Evolutionary conservation across 2,329 filamentous ascomycete species (phyloP).

Genomic region (Diplodia sapinea): DNA sequence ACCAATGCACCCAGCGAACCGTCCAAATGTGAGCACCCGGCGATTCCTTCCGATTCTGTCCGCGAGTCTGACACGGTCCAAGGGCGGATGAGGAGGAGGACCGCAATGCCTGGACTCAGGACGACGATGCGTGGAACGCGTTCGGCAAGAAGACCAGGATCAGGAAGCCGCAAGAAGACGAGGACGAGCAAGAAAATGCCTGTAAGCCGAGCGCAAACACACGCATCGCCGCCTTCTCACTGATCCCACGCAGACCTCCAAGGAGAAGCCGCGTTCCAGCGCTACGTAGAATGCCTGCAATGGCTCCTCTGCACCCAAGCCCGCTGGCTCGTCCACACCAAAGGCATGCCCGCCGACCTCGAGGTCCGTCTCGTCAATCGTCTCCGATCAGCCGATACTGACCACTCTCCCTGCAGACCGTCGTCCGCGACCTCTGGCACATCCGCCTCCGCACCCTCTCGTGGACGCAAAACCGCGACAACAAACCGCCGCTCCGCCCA

Average conservation of each 20-base stretch:
- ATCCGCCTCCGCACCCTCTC: slow-evolving; percentile 64
- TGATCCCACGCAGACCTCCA: slow-evolving; percentile 51
- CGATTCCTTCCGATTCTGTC: neutral
- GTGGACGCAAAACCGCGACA: slow-evolving; percentile 49
- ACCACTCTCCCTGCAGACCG: slow-evolving; percentile 41
- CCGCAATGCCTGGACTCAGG: neutral
- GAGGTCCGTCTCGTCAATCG: slow-evolving; percentile 58
- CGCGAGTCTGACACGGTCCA: neutral
- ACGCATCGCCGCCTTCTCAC: too few species aligned
- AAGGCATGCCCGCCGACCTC: slow-evolving; percentile 72
- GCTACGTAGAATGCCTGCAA: slow-evolving; percentile 86
- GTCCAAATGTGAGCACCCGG: neutral
- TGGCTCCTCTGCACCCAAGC: slow-evolving; percentile 83
- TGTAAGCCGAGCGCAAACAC: slow-evolving; percentile 53
- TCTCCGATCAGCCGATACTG: neutral
- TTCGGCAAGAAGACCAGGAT: slow-evolving; percentile 2
- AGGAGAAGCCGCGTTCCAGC: slow-evolving; percentile 72
- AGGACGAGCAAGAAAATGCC: slow-evolving; percentile 63
- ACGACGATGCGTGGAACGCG: slow-evolving; percentile 19
- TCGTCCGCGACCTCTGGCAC: slow-evolving; percentile 86
- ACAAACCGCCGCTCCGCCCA: slow-evolving; percentile 56
- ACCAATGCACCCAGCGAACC: neutral
- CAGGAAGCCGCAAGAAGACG: slow-evolving; percentile 40
- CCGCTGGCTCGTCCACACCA: slow-evolving; percentile 70
- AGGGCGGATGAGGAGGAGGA: neutral